Evolutionary conservation across 805 yeast species (phyloP), one percentile per base, ranked within the genome.

Genomic region (Wickerhamomyces kurtzmanii): DNA sequence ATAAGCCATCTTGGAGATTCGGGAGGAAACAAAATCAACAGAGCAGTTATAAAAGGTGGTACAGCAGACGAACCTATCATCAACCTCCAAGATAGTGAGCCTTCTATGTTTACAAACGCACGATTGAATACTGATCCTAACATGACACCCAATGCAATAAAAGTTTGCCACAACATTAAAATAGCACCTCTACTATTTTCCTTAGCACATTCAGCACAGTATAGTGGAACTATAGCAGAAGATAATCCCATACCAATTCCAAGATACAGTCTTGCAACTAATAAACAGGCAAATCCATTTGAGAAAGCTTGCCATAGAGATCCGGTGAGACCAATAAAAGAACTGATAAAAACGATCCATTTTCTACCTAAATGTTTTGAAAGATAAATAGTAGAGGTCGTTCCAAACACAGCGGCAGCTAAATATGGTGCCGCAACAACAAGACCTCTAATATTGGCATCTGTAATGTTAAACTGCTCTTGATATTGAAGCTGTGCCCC

Each of bases 71-170:
- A 65, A 2, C 75, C 84, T 37, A 77, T 55, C 81, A 75, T 74
- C 21, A 73, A 54, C 42, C 84, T 62, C 83, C 84, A 76, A 37
- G 69, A 62, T 31, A 69, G 53, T 5, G 68, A 65, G 11, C 56
- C 57, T 6, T 43, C 43, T 11, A 57, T 54, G 30, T 70, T 59
- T 17, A 67, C 65, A 45, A 75, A 72, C 1, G 76, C 78, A 33
- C 75, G 62, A 15, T 68, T 62, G 12, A 75, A 60, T 19, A 73
- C 70, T 34, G 72, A 71, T 13, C 84, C 84, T 38, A 76, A 58
- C 69, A 72, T 68, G 36, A 77, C 74, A 33, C 85, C 85, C 29
- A 75, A 68, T 2, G 84, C 83, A n/a, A 82, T 75, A 60, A 75
- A 75, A 41, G 73, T 71, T 54, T 77, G 84, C 80, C 82, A 76